Evolutionary conservation across 345 rosid genomes (phyloP).

Genomic region (Aegle marmelos): DNA sequence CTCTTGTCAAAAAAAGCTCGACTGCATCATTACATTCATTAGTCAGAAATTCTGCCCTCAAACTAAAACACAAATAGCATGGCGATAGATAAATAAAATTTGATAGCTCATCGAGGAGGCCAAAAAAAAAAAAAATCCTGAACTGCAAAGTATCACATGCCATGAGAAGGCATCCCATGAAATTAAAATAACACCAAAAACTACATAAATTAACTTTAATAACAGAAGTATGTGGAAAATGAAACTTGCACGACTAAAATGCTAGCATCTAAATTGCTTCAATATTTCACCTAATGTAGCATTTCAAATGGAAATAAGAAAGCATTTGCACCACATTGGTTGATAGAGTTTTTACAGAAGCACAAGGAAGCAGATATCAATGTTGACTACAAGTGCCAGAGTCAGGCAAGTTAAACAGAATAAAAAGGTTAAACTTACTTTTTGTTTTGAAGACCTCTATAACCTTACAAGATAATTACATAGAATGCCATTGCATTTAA

Average conservation of each 20-base stretch:
- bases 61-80: background rate
- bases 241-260: background rate
- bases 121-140: background rate
- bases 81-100: background rate
- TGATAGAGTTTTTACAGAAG: background rate
- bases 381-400: background rate
- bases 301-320: no score
- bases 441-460: background rate
- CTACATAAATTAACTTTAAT: background rate
- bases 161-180: no score
- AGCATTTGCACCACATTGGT: background rate
- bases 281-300: no score
- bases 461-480: background rate
- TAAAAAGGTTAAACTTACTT: background rate
- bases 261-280: background rate
- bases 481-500: no score
- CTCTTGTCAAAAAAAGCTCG: conserved; percentile 84
- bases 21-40: conserved; percentile 26
- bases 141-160: background rate
- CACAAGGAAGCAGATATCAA: background rate
- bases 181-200: background rate
- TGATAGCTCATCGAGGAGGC: no score
- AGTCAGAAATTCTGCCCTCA: background rate
- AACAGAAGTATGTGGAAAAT: background rate
- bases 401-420: background rate